These are phyloP conservation scores for Malassezia japonica DNA, from an alignment of 1,284 basidiomycete species.

Conservation along the genomic window DNA sequence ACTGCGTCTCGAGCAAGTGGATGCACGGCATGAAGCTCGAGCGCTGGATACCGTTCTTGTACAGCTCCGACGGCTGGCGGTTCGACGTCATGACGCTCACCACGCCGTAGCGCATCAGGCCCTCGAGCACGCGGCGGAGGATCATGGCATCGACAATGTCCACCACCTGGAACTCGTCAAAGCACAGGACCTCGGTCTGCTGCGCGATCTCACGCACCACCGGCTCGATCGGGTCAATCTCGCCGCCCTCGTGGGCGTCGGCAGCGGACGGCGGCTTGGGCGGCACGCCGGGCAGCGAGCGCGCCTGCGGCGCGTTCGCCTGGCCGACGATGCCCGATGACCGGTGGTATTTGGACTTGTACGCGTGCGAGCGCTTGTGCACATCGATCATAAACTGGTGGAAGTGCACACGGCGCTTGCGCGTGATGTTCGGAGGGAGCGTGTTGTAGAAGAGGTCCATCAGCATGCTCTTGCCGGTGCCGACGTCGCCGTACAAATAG, in stretches of 20 bases:
- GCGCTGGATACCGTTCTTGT: conserved; percentile 97
- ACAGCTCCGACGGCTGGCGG: conserved; percentile 91
- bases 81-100: conserved; percentile 95
- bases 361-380: conserved; percentile 77
- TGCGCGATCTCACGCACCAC: conserved; percentile 80
- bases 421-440: conserved; percentile 63
- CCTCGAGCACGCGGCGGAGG: conserved; percentile 74
- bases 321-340: conserved; percentile 39
- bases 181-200: conserved; percentile 64
- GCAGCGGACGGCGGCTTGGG: neutral
- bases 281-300: conserved; percentile 3
- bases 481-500: conserved; percentile 95
- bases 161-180: conserved; percentile 98
- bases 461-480: conserved; percentile 86
- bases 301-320: conserved; percentile 19
- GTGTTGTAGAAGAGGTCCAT: conserved; percentile 95
- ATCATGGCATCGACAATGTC: conserved; percentile 99
- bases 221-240: conserved; percentile 72
- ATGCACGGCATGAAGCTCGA: conserved; percentile 94
- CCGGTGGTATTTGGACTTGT: conserved; percentile 39
- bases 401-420: conserved; percentile 84
- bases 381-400: conserved; percentile 90
- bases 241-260: conserved; percentile 21
- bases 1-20: conserved; percentile 75
- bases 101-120: conserved; percentile 74